A percentile compares a stretch with the other conserved stretches of the same genome.
These are phyloP conservation scores for Taphrina confusa DNA, from an alignment of 1,139 yeast species.

Conservation along the genomic window DNA sequence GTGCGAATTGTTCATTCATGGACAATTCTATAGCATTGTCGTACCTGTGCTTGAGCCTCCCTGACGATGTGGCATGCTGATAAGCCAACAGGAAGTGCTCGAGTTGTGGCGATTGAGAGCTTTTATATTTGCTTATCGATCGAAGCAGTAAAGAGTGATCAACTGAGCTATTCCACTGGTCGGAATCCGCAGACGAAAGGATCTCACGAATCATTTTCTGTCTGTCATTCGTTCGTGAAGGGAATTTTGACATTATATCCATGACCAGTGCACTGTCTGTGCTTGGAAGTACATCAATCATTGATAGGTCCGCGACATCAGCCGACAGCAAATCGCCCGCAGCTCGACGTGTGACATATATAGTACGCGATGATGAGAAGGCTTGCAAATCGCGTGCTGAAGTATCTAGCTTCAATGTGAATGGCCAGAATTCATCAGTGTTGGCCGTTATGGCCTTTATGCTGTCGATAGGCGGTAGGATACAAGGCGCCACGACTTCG, in stretches of 20 bases:
- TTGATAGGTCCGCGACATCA: background rate
- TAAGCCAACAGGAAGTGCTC: slow-evolving; percentile 7
- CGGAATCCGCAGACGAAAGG: background rate
- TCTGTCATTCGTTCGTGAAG: background rate
- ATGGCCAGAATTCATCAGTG: background rate
- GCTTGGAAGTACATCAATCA: too few species aligned
- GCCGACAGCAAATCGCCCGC: background rate
- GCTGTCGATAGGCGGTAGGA: slow-evolving; percentile 41
- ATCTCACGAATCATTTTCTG: background rate
- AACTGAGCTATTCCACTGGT: background rate
- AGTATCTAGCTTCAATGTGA: slow-evolving; percentile 1
- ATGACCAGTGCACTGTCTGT: background rate
- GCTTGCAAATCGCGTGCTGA: background rate
- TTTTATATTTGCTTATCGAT: background rate
- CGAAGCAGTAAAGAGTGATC: background rate
- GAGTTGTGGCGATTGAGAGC: background rate
- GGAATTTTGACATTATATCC: background rate
- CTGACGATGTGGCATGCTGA: slow-evolving; percentile 14
- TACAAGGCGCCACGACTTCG: slow-evolving; percentile 39
- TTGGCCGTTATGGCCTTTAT: background rate
- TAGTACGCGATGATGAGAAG: background rate
- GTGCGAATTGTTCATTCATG: slow-evolving; percentile 1
- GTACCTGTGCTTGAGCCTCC: slow-evolving; percentile 6
- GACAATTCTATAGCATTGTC: background rate
- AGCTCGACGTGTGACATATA: slow-evolving; percentile 4